These are phyloP conservation scores for Syncephalis fuscata DNA, from an alignment of 371 early-diverging fungal genomes.

Conservation along the genomic window DNA sequence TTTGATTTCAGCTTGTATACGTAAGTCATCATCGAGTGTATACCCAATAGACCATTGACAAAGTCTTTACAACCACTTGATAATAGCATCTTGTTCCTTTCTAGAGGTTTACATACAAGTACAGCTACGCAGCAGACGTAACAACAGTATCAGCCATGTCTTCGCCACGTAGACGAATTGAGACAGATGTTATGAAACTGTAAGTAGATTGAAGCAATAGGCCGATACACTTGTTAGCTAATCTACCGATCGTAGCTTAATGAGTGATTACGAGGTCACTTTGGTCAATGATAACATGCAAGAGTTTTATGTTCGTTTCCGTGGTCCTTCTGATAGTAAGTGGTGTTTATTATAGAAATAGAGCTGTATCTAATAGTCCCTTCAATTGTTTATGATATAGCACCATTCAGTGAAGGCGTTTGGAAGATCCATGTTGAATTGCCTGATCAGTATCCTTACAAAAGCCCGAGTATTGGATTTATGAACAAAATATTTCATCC, in stretches of 20 bases:
- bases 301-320: slow-evolving; percentile 89
- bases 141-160: slow-evolving; percentile 35
- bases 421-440: slow-evolving; percentile 98
- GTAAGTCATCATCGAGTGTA: no score
- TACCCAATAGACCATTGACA: no score
- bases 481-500: slow-evolving; percentile 99
- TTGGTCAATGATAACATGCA: slow-evolving; percentile 98
- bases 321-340: slow-evolving; percentile 91
- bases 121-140: no score
- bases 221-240: background rate
- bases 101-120: no score
- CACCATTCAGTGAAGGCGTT: slow-evolving; percentile 87
- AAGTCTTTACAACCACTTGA: no score
- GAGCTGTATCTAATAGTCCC: slow-evolving; percentile 7
- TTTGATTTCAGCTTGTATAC: no score
- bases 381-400: slow-evolving; percentile 17
- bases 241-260: slow-evolving; percentile 40
- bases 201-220: slow-evolving; percentile 24
- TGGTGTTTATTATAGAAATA: slow-evolving; percentile 4
- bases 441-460: slow-evolving; percentile 98
- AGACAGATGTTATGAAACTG: slow-evolving; percentile 98
- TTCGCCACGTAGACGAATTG: slow-evolving; percentile 81
- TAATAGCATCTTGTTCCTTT: no score
- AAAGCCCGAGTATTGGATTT: slow-evolving; percentile 98
- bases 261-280: slow-evolving; percentile 97